phyloP scores from a whole-genome alignment of 805 yeast species.

The Metahyphopichia silvanorum region DNA sequence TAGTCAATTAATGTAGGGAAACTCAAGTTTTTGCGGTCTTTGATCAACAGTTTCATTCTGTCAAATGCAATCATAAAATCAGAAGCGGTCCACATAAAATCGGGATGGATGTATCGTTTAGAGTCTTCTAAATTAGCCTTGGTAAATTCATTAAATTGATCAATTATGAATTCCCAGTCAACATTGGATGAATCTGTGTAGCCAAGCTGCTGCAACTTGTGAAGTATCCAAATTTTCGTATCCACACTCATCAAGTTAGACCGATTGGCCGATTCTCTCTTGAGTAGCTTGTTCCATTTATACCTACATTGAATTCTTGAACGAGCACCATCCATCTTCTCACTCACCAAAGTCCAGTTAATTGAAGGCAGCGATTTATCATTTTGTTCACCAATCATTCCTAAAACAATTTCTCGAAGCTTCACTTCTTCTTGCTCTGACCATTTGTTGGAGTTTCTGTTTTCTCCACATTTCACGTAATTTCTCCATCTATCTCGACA shows the following conservation, averaged over 20 bases:
- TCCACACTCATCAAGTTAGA: slow-evolving; percentile 28
- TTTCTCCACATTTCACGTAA: slow-evolving; percentile 85
- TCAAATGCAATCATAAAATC: slow-evolving; percentile 65
- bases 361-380: slow-evolving; percentile 41
- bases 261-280: slow-evolving; percentile 45
- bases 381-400: slow-evolving; percentile 13
- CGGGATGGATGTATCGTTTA: neutral
- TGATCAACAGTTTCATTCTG: slow-evolving; percentile 49
- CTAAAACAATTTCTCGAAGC: slow-evolving; percentile 36
- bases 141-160: neutral
- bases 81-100: slow-evolving; percentile 48
- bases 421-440: slow-evolving; percentile 63
- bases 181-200: slow-evolving; percentile 22
- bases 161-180: slow-evolving; percentile 31
- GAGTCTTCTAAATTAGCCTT: neutral
- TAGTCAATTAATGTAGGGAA: slow-evolving; percentile 13
- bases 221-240: slow-evolving; percentile 38
- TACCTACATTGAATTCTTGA: slow-evolving; percentile 93
- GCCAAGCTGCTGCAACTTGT: slow-evolving; percentile 23
- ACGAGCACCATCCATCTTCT: slow-evolving; percentile 82
- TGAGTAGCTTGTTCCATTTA: slow-evolving; percentile 84
- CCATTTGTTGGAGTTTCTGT: slow-evolving; percentile 80
- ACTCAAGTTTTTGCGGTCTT: slow-evolving; percentile 29
- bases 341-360: slow-evolving; percentile 92
- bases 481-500: slow-evolving; percentile 97